Evolutionary conservation across 805 yeast genomes (phyloP).

Genomic region (Dipodascus geniculatus): DNA sequence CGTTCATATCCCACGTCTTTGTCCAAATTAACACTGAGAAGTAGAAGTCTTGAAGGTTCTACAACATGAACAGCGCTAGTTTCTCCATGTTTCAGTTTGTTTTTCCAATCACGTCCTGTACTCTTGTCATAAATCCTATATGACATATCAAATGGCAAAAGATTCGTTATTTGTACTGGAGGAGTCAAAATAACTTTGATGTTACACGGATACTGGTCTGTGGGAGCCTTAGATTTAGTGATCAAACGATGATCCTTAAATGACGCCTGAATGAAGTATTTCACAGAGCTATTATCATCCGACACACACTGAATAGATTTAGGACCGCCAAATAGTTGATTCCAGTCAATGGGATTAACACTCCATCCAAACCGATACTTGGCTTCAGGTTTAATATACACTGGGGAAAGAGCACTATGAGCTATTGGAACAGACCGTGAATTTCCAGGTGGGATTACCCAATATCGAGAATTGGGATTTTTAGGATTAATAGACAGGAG

Average conservation of each 20-base stretch:
- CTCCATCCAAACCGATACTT: constrained; percentile 60
- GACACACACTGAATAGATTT: constrained; percentile 46
- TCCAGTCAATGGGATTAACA: constrained; percentile 51
- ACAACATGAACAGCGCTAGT: constrained; percentile 76
- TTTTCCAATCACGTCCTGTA: constrained; percentile 53
- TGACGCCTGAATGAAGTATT: neutral
- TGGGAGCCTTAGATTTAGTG: neutral
- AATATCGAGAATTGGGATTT: constrained; percentile 21
- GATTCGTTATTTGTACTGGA: constrained; percentile 74
- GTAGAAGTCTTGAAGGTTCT: constrained; percentile 53
- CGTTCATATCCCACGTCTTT: constrained; percentile 44
- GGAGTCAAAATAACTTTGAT: constrained; percentile 68
- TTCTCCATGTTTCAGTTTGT: constrained; percentile 49
- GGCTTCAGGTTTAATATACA: constrained; percentile 53
- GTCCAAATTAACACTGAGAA: constrained; percentile 45
- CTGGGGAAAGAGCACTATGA: constrained; percentile 42
- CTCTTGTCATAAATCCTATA: constrained; percentile 71
- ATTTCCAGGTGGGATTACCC: constrained; percentile 42
- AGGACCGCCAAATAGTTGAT: constrained; percentile 37
- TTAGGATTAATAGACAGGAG: constrained; percentile 25
- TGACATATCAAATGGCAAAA: constrained; percentile 69
- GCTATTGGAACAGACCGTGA: constrained; percentile 62
- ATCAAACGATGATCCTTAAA: neutral
- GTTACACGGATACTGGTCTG: constrained; percentile 34
- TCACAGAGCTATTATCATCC: constrained; percentile 22